phyloP scores from a whole-genome alignment of 164 flowering plant genomes.

The Umbilicus rupestris region DNA sequence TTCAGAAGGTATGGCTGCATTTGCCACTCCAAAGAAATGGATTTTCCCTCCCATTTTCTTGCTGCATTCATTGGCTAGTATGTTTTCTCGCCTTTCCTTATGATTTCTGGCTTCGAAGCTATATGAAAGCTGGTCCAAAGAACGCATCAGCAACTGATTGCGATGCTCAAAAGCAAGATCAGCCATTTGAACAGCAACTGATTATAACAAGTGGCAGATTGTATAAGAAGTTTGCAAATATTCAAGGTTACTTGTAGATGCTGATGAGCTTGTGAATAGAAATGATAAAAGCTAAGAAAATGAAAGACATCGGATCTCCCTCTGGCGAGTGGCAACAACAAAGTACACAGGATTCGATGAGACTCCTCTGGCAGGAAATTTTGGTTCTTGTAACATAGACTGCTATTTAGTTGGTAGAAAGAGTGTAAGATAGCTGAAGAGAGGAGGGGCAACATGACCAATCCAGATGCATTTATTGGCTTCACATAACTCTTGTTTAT shows the following conservation, averaged over 20 bases:
- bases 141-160: neutral
- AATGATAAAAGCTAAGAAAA: neutral
- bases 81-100: constrained; percentile 8
- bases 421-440: constrained; percentile 34
- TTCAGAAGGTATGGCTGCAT: constrained; percentile 14
- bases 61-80: constrained; percentile 23
- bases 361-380: constrained; percentile 37
- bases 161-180: neutral
- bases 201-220: neutral
- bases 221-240: neutral
- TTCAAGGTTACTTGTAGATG: neutral
- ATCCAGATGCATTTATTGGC: constrained; percentile 20
- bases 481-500: constrained; percentile 10
- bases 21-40: constrained; percentile 15
- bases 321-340: neutral
- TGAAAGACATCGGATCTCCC: neutral
- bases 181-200: neutral
- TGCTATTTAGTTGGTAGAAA: constrained; percentile 32
- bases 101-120: neutral
- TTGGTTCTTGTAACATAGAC: constrained; percentile 70
- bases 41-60: constrained; percentile 12
- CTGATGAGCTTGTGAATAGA: neutral
- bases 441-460: constrained; percentile 18
- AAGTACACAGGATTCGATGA: constrained; percentile 10
- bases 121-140: neutral